phyloP scores from a whole-genome alignment of 768 basidiomycete species.

The Lepiota brunneoincarnata region DNA sequence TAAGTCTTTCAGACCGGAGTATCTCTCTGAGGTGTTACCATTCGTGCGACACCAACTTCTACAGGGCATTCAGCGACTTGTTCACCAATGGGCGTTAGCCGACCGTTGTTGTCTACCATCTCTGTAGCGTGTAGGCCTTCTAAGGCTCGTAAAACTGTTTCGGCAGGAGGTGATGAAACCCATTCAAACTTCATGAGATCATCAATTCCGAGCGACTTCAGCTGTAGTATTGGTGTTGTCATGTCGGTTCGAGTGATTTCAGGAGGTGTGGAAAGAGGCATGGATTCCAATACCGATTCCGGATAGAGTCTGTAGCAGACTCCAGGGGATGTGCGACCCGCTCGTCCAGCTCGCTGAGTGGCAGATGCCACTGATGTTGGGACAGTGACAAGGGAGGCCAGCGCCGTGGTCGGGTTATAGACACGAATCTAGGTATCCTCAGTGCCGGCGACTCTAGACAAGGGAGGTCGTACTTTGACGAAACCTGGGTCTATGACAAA shows the following conservation, averaged over 20 bases:
- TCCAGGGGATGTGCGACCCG: conserved; percentile 90
- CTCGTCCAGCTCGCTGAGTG: conserved; percentile 90
- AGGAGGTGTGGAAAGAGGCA: conserved; percentile 74
- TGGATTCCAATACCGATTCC: conserved; percentile 49
- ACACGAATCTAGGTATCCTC: conserved; percentile 65
- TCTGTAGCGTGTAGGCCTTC: conserved; percentile 80
- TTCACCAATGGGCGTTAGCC: conserved; percentile 73
- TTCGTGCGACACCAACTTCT: conserved; percentile 90
- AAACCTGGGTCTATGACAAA: conserved; percentile 94
- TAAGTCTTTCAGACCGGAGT: background rate
- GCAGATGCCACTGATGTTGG: conserved; percentile 89
- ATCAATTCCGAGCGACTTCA: conserved; percentile 93
- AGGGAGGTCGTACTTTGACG: conserved; percentile 68
- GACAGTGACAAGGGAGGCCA: conserved; percentile 81
- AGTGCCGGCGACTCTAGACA: background rate
- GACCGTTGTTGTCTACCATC: conserved; percentile 81
- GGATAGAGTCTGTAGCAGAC: conserved; percentile 93
- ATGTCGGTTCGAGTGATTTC: conserved; percentile 92
- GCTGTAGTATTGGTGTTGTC: conserved; percentile 86
- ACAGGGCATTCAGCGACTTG: conserved; percentile 93
- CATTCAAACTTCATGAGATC: conserved; percentile 97
- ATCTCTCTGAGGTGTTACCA: conserved; percentile 50
- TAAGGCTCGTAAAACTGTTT: conserved; percentile 80
- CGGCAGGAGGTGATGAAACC: conserved; percentile 85
- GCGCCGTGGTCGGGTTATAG: conserved; percentile 82